Percentiles rank a stretch among this genome's conserved stretches.
Conservation (phyloP, 805 yeast species). For the Ogataea minuta region DNA sequence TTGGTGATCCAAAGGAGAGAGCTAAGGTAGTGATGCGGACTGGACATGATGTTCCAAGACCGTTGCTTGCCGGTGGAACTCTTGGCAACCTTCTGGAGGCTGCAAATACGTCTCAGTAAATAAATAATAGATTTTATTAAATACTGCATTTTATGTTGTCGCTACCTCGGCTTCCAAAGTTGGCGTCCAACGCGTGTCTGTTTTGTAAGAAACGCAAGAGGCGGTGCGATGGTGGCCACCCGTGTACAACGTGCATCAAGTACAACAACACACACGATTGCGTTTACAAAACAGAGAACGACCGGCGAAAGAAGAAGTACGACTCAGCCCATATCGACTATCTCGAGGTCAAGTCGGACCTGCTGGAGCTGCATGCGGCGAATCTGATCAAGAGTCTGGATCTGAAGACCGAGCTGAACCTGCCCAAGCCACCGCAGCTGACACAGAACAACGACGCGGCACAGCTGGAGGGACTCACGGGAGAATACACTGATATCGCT, state of each 20-base stretch:
- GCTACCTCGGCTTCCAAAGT: constrained; percentile 1
- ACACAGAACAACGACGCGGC: constrained; percentile 11
- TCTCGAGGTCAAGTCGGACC: constrained; percentile 30
- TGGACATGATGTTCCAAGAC: constrained; percentile 5
- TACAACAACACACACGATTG: constrained; percentile 22
- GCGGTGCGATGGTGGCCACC: constrained; percentile 28
- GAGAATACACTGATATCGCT: constrained; percentile 22
- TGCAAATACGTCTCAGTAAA: constrained; percentile 22
- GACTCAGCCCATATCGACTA: constrained; percentile 34
- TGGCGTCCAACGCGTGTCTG: constrained; percentile 13
- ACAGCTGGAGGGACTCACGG: constrained; percentile 3
- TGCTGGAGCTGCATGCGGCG: constrained; percentile 28
- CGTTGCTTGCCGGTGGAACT: constrained; percentile 25
- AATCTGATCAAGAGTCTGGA: constrained; percentile 23
- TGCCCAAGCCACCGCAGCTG: constrained; percentile 19
- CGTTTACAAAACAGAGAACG: constrained; percentile 26
- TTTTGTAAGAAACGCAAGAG: constrained; percentile 21
- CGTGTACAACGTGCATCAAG: constrained; percentile 25
- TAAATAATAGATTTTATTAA: background rate
- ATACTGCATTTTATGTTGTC: no score
- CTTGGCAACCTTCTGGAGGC: constrained; percentile 19
- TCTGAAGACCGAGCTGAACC: constrained; percentile 6
- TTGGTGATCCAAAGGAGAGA: constrained; percentile 8
- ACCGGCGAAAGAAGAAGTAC: constrained; percentile 31
- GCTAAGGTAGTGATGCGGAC: constrained; percentile 5